Evolutionary conservation across 495 filamentous ascomycete genomes (phyloP).

Genomic region (Monascus purpureus): DNA sequence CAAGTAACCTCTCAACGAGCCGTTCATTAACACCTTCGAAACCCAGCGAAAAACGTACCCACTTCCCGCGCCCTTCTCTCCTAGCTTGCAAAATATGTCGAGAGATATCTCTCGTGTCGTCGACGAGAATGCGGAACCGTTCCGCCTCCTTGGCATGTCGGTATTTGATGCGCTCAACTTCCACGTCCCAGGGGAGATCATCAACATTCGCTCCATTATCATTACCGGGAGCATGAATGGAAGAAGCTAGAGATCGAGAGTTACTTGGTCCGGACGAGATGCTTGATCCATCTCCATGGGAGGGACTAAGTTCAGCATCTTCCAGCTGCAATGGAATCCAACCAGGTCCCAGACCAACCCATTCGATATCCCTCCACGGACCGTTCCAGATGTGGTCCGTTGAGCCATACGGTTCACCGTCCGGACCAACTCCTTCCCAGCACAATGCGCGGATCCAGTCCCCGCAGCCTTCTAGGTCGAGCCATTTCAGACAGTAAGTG

Average conservation of each 20-base stretch:
- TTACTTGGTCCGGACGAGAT: background rate
- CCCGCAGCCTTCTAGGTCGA: slow-evolving; percentile 68
- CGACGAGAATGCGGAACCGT: slow-evolving; percentile 10
- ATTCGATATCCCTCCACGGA: slow-evolving; percentile 35
- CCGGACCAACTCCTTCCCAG: slow-evolving; percentile 22
- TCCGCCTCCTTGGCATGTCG: slow-evolving; percentile 14
- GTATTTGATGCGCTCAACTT: slow-evolving; percentile 16
- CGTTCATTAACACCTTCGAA: slow-evolving; percentile 10
- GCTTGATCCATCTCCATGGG: no score
- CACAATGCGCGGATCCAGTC: slow-evolving; percentile 55
- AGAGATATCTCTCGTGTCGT: slow-evolving; percentile 12
- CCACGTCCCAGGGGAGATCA: slow-evolving; percentile 17
- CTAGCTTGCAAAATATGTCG: slow-evolving; percentile 14
- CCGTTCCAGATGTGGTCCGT: slow-evolving; percentile 36
- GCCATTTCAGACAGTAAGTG: slow-evolving; percentile 59
- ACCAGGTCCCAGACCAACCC: slow-evolving; percentile 36
- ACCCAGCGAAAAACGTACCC: slow-evolving; percentile 22
- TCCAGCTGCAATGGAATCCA: slow-evolving; percentile 18
- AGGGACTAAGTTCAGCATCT: background rate
- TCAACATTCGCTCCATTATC: background rate
- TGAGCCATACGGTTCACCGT: slow-evolving; percentile 13
- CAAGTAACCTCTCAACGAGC: slow-evolving; percentile 9
- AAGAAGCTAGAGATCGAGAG: slow-evolving; percentile 7
- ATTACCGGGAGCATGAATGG: slow-evolving; percentile 7
- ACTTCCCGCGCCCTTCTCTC: slow-evolving; percentile 21